A percentile compares a stretch with the other conserved stretches of the same genome.
Evolutionary conservation across 148 eudicot species (phyloP).

Genomic region (Simmondsia chinensis): DNA sequence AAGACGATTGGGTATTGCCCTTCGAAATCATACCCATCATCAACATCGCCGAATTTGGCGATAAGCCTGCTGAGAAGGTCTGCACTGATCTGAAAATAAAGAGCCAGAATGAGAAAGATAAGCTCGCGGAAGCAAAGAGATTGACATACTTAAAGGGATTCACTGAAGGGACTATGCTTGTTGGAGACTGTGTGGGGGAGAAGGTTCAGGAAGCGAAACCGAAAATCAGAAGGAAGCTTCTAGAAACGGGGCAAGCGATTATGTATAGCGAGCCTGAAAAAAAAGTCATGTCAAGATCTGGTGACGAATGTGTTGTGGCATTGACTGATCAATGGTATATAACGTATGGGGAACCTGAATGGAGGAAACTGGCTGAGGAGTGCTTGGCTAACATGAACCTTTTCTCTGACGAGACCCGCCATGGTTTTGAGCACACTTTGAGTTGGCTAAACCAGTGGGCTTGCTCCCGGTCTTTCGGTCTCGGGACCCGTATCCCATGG

Average conservation of each 20-base stretch:
- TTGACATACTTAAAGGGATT: slow-evolving; percentile 77
- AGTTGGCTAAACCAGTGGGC: slow-evolving; percentile 98
- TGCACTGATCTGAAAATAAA: slow-evolving; percentile 79
- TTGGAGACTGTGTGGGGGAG: slow-evolving; percentile 56
- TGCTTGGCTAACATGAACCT: slow-evolving; percentile 74
- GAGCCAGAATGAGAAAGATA: slow-evolving; percentile 84
- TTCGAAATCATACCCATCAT: slow-evolving; percentile 82
- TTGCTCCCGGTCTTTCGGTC: slow-evolving; percentile 83
- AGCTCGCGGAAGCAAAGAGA: slow-evolving; percentile 87
- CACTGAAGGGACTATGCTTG: slow-evolving; percentile 79
- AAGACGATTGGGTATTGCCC: slow-evolving; percentile 83
- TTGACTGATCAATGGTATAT: slow-evolving; percentile 95
- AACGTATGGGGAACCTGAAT: slow-evolving; percentile 69
- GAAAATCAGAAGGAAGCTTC: slow-evolving; percentile 51
- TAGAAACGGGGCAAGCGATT: slow-evolving; percentile 64
- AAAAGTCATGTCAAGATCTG: slow-evolving; percentile 85
- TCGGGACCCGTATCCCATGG: slow-evolving; percentile 95
- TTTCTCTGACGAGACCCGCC: slow-evolving; percentile 73
- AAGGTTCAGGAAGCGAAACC: slow-evolving; percentile 82
- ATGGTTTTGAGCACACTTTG: slow-evolving; percentile 89
- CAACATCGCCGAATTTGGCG: slow-evolving; percentile 78
- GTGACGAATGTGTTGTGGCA: slow-evolving; percentile 95
- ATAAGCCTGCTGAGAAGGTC: slow-evolving; percentile 82
- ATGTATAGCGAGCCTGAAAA: slow-evolving; percentile 95
- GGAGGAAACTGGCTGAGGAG: slow-evolving; percentile 63